Base-by-base conservation (phyloP, 352 stramenopile species). In the Albugo laibachii region DNA sequence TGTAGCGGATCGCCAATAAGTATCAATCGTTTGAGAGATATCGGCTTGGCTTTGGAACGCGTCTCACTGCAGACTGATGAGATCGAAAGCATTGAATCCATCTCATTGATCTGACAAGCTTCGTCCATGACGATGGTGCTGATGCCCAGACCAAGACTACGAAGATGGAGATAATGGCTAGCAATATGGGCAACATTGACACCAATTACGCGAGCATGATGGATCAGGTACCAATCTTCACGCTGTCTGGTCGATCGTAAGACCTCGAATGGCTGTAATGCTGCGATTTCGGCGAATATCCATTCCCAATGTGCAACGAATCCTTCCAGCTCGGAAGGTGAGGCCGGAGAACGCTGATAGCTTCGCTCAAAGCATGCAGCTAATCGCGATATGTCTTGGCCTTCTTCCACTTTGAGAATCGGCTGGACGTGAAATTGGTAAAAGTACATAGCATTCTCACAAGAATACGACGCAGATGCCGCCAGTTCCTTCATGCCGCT, bases 101-200 rank as follows among this genome's bases (percentile, higher is more conserved):
- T 58, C 49, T 99, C 93, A 18, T 93, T 74, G 53, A 97, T 84
- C 50, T 97, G 87, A 1, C 66, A 86, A 35, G 93, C 92, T 54
- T 98, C 95, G 55, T 98, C 91, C 64, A 99, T 81, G 2, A 98
- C 60, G 13, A 98, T 49, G 54, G 77, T 96, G 50, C 91, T 55
- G 48, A 84, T 85, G 11, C 58, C 54, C 41, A 92, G 58, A 11
- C 68, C 83, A 47, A 98, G 53, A 36, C 89, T 58, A 11, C 92
- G 62, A 8, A 98, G 61, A 36, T 85, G 77, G 15, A 54, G 60
- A 27, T 92, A 65, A 19, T 80, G 83, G 53, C 96, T 68, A 4
- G 93, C 93, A 20, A 91, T 87, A 49, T 98, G 80, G 10, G 88
- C 96, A 53, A 83, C 96, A 15, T 94, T 98, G 85, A 98, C 96